Percentiles rank a stretch among this genome's conserved stretches.
Evolutionary conservation across 257 asterid species (phyloP).

Genomic region (Solanum lycopersicoides): DNA sequence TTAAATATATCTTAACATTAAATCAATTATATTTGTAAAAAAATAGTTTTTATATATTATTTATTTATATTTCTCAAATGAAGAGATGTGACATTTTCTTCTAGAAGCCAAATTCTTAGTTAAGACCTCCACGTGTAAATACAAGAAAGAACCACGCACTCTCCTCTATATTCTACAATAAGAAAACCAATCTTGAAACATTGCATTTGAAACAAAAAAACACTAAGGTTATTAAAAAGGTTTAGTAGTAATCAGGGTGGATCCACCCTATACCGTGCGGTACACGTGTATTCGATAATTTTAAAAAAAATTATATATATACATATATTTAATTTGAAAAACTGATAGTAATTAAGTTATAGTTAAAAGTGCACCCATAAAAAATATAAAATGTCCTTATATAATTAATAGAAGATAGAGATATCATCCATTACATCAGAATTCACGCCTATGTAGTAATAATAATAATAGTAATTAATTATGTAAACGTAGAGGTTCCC

Average conservation of each 20-base stretch:
- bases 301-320: no score
- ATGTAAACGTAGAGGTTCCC: neutral
- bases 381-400: no score
- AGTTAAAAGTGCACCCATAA: no score
- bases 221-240: neutral
- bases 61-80: neutral
- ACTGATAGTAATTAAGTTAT: no score
- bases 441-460: neutral
- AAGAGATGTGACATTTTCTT: neutral
- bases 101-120: neutral
- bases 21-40: neutral
- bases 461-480: neutral
- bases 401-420: no score
- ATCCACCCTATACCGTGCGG: no score
- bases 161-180: neutral
- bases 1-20: neutral
- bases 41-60: neutral
- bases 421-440: no score
- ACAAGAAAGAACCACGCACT: neutral
- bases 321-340: no score
- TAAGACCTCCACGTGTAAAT: neutral
- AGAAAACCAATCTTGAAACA: neutral
- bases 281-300: no score
- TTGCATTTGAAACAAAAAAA: neutral
- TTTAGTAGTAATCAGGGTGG: neutral